Evolutionary conservation across 257 asterid species (phyloP), one percentile per base, ranked within the genome.

Genomic region (Striga asiatica): DNA sequence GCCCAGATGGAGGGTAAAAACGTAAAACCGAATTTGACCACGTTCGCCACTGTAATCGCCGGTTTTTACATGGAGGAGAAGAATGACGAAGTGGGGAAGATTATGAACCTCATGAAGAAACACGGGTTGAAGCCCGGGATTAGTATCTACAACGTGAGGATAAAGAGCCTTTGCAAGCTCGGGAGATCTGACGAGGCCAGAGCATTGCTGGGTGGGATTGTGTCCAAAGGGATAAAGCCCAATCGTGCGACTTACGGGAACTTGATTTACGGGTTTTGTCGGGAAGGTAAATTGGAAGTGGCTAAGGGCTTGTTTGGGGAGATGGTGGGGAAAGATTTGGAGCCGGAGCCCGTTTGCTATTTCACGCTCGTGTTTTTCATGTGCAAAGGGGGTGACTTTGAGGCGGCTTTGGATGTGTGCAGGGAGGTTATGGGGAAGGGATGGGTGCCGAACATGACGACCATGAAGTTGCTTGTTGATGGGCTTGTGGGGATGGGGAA

Each of bases 1-100:
- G 80, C 77, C 17, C 94, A 88, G 65, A 92, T 92, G 99, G 78
- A 57, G 49, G 76, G 84, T 71, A 84, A 75, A 57, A 46, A 76
- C 0, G 60, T 84, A 6, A 79, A 59, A 63, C 91, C 97, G 0
- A 75, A 74, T 28, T 51, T 24, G 6, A 55, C 76, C 5, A 80
- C 97, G 3, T 82, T 82, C 47, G 76, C 86, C 13, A 28, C 34
- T 6, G 85, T 71, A 57, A 76, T 92, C 6, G 66, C 76, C 0
- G 94, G 99, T 34, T 76, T 92, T 27, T 92, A 88, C 39, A 54
- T 2, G 61, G 95, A 92, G 72, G 77, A 74, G 62, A 76, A 73
- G 32, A 82, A 66, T 31, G 71, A 56, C 21, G 91, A 73, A 41
- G 97, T 88, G 34, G 97, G 94, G 42, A 76, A 70, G 62, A 68